Conservation (phyloP, 2,329 filamentous ascomycete genomes). For the Cercospora zeae-maydis region DNA sequence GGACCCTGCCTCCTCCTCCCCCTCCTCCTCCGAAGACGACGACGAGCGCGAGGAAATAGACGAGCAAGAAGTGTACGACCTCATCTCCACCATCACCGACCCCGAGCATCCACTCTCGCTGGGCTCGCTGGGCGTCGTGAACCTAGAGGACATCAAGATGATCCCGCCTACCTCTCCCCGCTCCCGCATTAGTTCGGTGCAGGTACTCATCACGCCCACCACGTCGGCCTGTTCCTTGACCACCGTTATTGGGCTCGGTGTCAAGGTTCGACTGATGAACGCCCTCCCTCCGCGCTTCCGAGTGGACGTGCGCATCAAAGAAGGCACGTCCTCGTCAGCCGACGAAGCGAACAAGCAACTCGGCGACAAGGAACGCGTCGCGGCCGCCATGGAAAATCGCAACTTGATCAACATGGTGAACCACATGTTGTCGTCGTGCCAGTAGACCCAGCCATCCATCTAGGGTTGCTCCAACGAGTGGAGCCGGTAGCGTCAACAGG, state of each 20-base stretch:
- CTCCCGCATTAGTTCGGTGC: constrained; percentile 67
- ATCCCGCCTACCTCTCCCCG: constrained; percentile 60
- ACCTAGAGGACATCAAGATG: constrained; percentile 88
- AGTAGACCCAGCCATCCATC: constrained; percentile 19
- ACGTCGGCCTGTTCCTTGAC: constrained; percentile 96
- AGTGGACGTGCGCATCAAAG: constrained; percentile 89
- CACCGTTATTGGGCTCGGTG: constrained; percentile 90
- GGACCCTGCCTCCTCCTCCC: constrained; percentile 40
- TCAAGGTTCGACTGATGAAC: constrained; percentile 86
- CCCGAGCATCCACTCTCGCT: constrained; percentile 94
- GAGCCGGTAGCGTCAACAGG: not conserved
- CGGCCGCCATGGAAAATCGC: constrained; percentile 89
- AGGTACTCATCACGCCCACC: constrained; percentile 89
- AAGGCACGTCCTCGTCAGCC: constrained; percentile 90
- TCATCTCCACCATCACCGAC: constrained; percentile 92
- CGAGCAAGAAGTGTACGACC: constrained; percentile 94
- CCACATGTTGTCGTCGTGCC: constrained; percentile 69
- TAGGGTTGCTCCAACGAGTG: not conserved
- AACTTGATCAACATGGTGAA: constrained; percentile 82
- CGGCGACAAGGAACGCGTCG: constrained; percentile 92
- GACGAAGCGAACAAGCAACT: constrained; percentile 97
- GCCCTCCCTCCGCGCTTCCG: constrained; percentile 87
- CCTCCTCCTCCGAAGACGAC: constrained; percentile 47
- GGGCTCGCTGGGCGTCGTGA: constrained; percentile 89
- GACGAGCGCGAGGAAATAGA: constrained; percentile 81